These are phyloP conservation scores for Tetrahymena malaccensis DNA, from an alignment of 73 alveolate genomes.

Conservation along the genomic window DNA sequence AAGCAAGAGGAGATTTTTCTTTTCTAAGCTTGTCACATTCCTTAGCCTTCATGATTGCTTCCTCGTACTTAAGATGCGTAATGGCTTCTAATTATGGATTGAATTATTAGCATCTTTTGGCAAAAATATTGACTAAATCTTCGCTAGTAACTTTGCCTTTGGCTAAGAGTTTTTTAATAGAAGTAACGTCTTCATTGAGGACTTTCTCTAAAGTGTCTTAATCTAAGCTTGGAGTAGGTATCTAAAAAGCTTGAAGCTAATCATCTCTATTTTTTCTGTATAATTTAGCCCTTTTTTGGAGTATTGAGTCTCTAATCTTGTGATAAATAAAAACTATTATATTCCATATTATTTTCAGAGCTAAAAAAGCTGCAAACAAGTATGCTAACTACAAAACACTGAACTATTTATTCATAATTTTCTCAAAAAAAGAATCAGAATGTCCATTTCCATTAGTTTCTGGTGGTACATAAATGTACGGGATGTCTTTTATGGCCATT, in stretches of 20 bases:
- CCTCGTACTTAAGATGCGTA: conserved; percentile 9
- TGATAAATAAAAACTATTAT: neutral
- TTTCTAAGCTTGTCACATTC: conserved; percentile 5
- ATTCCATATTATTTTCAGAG: neutral
- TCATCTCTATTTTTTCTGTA: neutral
- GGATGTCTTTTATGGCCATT: neutral
- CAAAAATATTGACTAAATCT: conserved; percentile 2
- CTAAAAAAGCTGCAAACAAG: neutral
- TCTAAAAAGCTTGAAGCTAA: neutral
- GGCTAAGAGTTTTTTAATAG: neutral
- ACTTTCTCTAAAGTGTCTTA: neutral
- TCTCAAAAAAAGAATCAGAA: neutral
- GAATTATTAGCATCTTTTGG: conserved; percentile 3
- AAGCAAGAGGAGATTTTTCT: neutral
- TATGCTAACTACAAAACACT: neutral
- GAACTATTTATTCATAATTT: neutral
- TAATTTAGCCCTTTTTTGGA: neutral
- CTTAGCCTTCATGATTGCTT: conserved; percentile 29
- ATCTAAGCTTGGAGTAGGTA: neutral
- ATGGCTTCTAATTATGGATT: neutral
- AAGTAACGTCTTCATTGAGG: neutral
- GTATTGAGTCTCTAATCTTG: neutral
- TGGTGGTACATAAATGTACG: neutral
- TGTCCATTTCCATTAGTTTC: neutral
- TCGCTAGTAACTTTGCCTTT: conserved; percentile 11